Conservation (phyloP, 176 grass and related monocot species). For the Juncus effusus region DNA sequence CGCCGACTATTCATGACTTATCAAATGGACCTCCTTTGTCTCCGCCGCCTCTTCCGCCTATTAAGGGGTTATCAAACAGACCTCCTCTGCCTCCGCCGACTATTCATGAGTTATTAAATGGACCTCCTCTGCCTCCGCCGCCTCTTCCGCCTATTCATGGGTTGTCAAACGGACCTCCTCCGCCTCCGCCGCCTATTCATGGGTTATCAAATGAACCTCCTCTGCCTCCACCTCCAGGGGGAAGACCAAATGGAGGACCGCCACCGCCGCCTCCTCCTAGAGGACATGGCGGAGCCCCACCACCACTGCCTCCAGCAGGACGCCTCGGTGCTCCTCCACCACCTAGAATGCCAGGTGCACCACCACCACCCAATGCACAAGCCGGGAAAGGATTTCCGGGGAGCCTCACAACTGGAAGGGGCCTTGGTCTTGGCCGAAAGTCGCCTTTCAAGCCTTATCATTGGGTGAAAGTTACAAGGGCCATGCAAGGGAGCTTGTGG, state of each 20-base stretch:
- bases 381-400: conserved; percentile 40
- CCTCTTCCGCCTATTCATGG: neutral
- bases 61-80: too few species aligned
- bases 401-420: conserved; percentile 53
- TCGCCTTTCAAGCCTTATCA: conserved; percentile 89
- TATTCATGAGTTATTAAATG: too few species aligned
- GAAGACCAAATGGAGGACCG: conserved; percentile 21
- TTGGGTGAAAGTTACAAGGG: conserved; percentile 90
- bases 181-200: neutral
- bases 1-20: neutral
- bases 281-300: conserved; percentile 39
- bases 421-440: conserved; percentile 51
- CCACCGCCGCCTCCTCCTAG: conserved; percentile 52
- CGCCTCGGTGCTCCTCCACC: conserved; percentile 23
- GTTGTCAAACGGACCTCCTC: conserved; percentile 5
- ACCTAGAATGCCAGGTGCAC: conserved; percentile 40
- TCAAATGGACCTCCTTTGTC: neutral
- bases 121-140: neutral
- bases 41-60: neutral
- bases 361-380: conserved; percentile 45
- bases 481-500: conserved; percentile 92
- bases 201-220: conserved; percentile 29
- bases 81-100: neutral
- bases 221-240: conserved; percentile 38
- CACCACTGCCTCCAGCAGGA: conserved; percentile 11